Evolutionary conservation across 169 alveolate genomes (phyloP), one percentile per base, ranked within the genome.

Genomic region (Plasmodium billcollinsi): DNA sequence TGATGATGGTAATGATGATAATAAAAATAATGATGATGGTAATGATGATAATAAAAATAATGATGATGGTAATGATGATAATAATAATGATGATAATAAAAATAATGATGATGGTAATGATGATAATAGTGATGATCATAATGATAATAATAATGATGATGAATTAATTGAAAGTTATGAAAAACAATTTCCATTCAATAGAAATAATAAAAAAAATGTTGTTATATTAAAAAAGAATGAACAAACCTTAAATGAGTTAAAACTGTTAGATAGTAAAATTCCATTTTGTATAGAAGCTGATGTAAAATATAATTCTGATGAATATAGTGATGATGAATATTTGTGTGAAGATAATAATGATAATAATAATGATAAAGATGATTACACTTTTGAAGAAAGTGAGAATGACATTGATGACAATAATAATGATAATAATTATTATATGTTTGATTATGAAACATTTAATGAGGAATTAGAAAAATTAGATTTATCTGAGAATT

Each of bases 191-290:
- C 56, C 3, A 18, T 63, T n/a, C 9, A 18, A 4, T 20, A 66
- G 45, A 20, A 70, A 45, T 15, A 18, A 20, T 6, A 83, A 83
- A 72, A 83, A 63, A 69, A 83, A 58, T 62, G 72, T 18, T 20
- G 91, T 83, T 43, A 54, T 83, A 54, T 63, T 83, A 63, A 67
- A 26, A 83, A 83, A 83, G 20, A 83, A 83, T 58, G 91, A 83
- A 69, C 56, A 20, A 39, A 83, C 91, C 1, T 72, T 83, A 54
- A 83, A 83, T 63, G 63, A 62, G 26, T 63, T 70, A 54, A 83
- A 56, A 69, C 21, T 26, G 49, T 6, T 15, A 29, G 91, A 83
- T 7, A 54, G 61, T 45, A 83, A 69, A 62, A 21, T 83, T 9
- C 91, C 91, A 6, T 61, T 54, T 62, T 83, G 91, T 63, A 43